Evolutionary conservation across 1,284 basidiomycete genomes (phyloP).

Genomic region (Moesziomyces parantarcticus): DNA sequence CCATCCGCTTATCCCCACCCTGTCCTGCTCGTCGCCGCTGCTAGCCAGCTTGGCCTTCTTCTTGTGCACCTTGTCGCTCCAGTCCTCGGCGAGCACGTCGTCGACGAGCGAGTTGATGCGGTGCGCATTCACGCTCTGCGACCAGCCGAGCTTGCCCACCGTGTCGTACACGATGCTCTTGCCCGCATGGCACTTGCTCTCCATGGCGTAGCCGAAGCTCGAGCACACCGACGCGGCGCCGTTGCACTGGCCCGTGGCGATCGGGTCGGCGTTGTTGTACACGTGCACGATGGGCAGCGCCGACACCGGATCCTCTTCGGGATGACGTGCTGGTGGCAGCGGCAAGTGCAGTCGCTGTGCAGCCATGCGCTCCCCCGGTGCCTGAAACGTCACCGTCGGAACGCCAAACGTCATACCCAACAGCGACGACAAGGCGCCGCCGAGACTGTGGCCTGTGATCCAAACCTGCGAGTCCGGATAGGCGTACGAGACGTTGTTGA

Average conservation of each 20-base stretch:
- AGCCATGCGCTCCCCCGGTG: constrained; percentile 89
- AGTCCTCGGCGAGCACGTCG: constrained; percentile 78
- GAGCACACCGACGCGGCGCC: constrained; percentile 59
- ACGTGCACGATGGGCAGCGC: constrained; percentile 74
- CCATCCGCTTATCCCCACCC: constrained; percentile 31
- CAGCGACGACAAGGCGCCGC: constrained; percentile 86
- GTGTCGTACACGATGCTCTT: constrained; percentile 88
- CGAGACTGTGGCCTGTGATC: constrained; percentile 90
- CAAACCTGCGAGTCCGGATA: constrained; percentile 93
- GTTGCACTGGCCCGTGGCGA: constrained; percentile 66
- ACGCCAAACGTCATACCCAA: constrained; percentile 91
- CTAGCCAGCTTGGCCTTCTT: constrained; percentile 32
- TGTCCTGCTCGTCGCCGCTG: too few relatives aligned
- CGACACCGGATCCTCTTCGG: constrained; percentile 53
- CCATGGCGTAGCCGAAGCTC: constrained; percentile 65
- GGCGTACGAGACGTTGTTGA: constrained; percentile 78
- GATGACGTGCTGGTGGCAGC: constrained; percentile 68
- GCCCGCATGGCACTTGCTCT: constrained; percentile 79
- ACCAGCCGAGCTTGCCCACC: constrained; percentile 83
- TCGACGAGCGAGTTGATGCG: constrained; percentile 80
- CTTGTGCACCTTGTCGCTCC: constrained; percentile 72
- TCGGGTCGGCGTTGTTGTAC: constrained; percentile 83
- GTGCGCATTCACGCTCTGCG: constrained; percentile 81
- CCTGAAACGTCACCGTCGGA: constrained; percentile 88
- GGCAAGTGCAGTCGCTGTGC: constrained; percentile 88